phyloP scores from a whole-genome alignment of 441 rosid species.

The Erodium chrysanthum region DNA sequence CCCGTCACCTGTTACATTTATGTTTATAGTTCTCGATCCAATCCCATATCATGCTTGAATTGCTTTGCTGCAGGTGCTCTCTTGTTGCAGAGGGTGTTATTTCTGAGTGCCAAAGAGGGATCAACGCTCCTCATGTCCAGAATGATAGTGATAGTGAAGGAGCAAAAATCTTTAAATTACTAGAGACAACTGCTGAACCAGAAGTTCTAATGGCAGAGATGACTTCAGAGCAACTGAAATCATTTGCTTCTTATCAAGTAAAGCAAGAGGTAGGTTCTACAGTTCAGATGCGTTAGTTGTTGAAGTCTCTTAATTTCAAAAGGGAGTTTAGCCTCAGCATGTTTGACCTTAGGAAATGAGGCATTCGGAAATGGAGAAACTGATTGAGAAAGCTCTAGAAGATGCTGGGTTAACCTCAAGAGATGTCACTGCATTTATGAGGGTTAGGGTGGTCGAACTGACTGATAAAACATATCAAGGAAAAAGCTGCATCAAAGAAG shows the following conservation, averaged over 20 bases:
- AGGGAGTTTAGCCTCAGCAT: constrained; percentile 21
- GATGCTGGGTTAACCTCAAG: constrained; percentile 65
- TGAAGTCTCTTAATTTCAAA: constrained; percentile 8
- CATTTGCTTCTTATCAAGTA: constrained; percentile 55
- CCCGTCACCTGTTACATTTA: neutral
- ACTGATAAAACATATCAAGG: constrained; percentile 28
- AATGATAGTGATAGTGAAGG: constrained; percentile 72
- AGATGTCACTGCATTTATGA: constrained; percentile 78
- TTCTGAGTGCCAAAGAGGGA: constrained; percentile 51
- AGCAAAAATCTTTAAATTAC: constrained; percentile 58
- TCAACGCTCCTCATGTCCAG: constrained; percentile 29
- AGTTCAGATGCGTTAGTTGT: constrained; percentile 10
- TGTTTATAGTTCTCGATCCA: neutral
- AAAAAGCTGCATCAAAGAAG: constrained; percentile 41
- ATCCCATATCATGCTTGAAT: constrained; percentile 1
- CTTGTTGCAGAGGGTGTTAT: constrained; percentile 53
- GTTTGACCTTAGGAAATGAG: constrained; percentile 43
- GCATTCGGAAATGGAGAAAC: constrained; percentile 51
- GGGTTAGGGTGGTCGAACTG: constrained; percentile 78
- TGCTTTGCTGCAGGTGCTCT: constrained; percentile 44
- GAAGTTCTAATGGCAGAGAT: constrained; percentile 92
- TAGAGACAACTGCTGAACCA: constrained; percentile 82
- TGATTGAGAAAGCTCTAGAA: constrained; percentile 54
- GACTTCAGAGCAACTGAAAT: constrained; percentile 72
- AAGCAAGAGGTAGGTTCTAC: constrained; percentile 54